Evolutionary conservation across 2,329 filamentous ascomycete genomes (phyloP), one percentile per base, ranked within the genome.

Genomic region (Didymella glomerata): DNA sequence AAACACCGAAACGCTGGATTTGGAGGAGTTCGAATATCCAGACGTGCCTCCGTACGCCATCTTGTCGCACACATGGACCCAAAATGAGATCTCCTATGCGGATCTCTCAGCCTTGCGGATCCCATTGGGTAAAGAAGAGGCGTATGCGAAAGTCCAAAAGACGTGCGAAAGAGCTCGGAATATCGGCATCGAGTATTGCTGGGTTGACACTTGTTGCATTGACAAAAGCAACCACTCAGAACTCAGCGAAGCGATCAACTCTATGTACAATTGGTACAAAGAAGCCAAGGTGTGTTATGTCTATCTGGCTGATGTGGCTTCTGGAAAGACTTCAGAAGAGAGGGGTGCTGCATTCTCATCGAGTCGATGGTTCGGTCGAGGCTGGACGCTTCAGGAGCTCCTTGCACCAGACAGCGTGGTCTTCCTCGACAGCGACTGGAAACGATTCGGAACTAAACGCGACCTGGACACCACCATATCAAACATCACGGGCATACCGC

Each of bases 201-300:
- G 47, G 47, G 27, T 49, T 4, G 47, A 40, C 3, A 49, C 47
- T 16, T 49, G 47, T 10, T 49, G 47, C 16, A 49, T 49, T 10
- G 47, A 49, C 24, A 49, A 49, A 5, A 16, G 22, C 5, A 28
- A 25, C 6, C 25, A 36, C 7, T 11, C 22, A 3, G 32, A 49
- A 20, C 16, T 49, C 2, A 24, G 22, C 5, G 47, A 49, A n/a
- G 47, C 47, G 1, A 49, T 49, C 4, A 27, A 38, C n/a, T 49
- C 47, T 2, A 49, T 49, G 47, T 49, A 40, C 11, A 22, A 16
- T 4, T 49, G 47, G 47, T 49, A 49, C 20, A 18, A 34, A 2
- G 14, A 40, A 10, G 6, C 47, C 2, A 14, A 11, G 3, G n/a
- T 38, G 8, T 49, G 47, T 10, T 27, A 27, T 3, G 47, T 8